These are phyloP conservation scores for Lentinula lateritia DNA, from an alignment of 768 basidiomycete genomes.

Conservation along the genomic window DNA sequence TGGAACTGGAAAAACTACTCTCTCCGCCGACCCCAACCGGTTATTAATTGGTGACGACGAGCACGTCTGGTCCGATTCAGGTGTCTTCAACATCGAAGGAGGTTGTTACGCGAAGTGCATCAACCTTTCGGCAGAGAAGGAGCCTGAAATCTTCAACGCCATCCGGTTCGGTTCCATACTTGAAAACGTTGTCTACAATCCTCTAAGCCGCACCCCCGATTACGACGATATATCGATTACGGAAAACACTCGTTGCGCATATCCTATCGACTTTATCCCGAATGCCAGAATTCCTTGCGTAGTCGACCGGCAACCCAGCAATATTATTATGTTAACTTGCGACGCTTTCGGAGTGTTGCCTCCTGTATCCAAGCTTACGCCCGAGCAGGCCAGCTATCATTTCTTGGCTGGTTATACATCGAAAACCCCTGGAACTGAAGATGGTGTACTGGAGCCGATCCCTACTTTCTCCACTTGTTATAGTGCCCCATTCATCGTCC, in stretches of 20 bases:
- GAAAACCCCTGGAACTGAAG: constrained; percentile 99
- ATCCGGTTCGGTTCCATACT: constrained; percentile 95
- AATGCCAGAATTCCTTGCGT: constrained; percentile 93
- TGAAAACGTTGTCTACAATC: constrained; percentile 98
- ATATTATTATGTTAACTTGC: constrained; percentile 96
- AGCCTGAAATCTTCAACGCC: constrained; percentile 95
- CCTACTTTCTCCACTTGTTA: constrained; percentile 99
- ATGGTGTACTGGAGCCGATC: constrained; percentile 95
- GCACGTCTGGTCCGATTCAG: constrained; percentile 98
- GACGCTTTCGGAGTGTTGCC: constrained; percentile 98
- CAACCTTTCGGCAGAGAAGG: constrained; percentile 95
- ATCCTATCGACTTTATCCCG: constrained; percentile 96
- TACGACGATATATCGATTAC: constrained; percentile 97
- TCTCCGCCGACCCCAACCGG: constrained; percentile 93
- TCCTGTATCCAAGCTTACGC: constrained; percentile 86
- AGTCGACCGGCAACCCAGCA: constrained; percentile 82
- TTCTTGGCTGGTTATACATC: constrained; percentile 97
- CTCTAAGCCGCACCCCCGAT: constrained; percentile 74
- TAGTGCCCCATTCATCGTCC: constrained; percentile 98
- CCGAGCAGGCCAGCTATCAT: constrained; percentile 96
- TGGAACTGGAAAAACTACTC: constrained; percentile 97
- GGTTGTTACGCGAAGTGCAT: constrained; percentile 99
- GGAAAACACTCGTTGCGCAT: constrained; percentile 98
- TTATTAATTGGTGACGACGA: constrained; percentile 97
- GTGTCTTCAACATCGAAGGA: constrained; percentile 99